Evolutionary conservation across 495 filamentous ascomycete genomes (phyloP), one percentile per base, ranked within the genome.

Genomic region (Amniculicola lignicola): DNA sequence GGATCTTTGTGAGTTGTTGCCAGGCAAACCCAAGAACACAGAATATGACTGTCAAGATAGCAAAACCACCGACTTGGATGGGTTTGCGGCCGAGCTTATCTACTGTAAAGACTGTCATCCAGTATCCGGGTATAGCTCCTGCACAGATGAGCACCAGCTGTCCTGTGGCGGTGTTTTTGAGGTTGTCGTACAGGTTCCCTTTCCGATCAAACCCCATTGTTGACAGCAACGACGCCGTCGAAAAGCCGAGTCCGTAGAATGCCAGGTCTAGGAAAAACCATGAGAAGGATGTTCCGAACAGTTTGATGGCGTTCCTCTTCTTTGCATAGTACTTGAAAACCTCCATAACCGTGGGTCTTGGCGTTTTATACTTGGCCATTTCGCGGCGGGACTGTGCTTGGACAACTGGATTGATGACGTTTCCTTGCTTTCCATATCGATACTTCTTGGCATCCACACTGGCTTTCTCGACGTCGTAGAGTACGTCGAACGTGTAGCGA

Each of bases 401-500:
- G 37, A 70, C 54, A 24, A 88, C 54, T 53, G 83, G 79, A 60
- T 89, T 83, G 7, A 83, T 77, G 56, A 81, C 81, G 53, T 85
- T 80, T 24, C 59, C 63, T 33, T 55, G 24, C 19, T 44, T 58
- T 12, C 60, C 55, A 43, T 55, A 65, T 2, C 60, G 67, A 39
- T 69, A 72, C 7, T 81, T 81, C 54, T 79, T 75, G 44, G 83
- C 78, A 59, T 90, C 86, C 22, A 78, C 76, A 54, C 73, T 73
- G 27, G 78, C 86, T 70, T 88, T 81, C 64, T 86, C 76, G 25
- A 87, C 77, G 62, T 94, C 87, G 28, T 77, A 80, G 28, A 78
- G 74, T 9, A 94, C 81, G 63, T 93, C 88, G 59, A 94, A 92
- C 16, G 88, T 95, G 70, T 88, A 90, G 18, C 87, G 82, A 27